Evolutionary conservation across 495 filamentous ascomycete genomes (phyloP).

Genomic region (Lasiosphaeria ovina): DNA sequence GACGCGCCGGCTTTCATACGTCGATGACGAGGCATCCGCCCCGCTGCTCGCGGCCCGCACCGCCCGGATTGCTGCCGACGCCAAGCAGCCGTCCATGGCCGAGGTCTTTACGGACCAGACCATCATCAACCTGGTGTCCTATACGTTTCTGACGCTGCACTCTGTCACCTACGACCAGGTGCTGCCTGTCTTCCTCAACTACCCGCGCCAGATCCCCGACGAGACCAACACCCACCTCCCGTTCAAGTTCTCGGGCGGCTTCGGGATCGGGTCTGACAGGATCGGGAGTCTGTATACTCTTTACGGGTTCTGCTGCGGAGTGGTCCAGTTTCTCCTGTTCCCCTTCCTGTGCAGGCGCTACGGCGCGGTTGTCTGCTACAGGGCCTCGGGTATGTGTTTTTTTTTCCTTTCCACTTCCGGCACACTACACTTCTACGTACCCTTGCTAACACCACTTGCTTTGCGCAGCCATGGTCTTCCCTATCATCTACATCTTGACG

Average conservation of each 20-base stretch:
- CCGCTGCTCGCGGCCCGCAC: constrained; percentile 35
- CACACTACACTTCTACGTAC: constrained; percentile 3
- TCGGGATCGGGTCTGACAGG: constrained; percentile 63
- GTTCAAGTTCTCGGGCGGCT: constrained; percentile 77
- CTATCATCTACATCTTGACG: constrained; percentile 67
- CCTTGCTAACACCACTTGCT: background rate
- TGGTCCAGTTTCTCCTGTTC: constrained; percentile 79
- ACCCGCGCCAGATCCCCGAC: constrained; percentile 50
- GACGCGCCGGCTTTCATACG: constrained; percentile 40
- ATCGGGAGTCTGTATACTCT: constrained; percentile 78
- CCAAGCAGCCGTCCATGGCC: constrained; percentile 48
- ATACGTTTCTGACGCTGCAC: constrained; percentile 73
- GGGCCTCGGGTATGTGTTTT: constrained; percentile 43
- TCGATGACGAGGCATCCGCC: constrained; percentile 44
- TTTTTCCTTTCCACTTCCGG: background rate
- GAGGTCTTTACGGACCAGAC: constrained; percentile 76
- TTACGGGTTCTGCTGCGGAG: constrained; percentile 67
- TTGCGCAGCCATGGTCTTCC: constrained; percentile 53
- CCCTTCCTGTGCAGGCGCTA: constrained; percentile 64
- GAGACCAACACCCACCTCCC: constrained; percentile 62
- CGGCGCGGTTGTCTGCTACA: constrained; percentile 70
- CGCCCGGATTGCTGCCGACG: constrained; percentile 12
- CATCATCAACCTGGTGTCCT: constrained; percentile 68
- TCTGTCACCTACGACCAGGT: constrained; percentile 77
- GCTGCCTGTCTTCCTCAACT: constrained; percentile 78